Evolutionary conservation across 345 rosid species (phyloP).

Genomic region (Clarkia xantiana): DNA sequence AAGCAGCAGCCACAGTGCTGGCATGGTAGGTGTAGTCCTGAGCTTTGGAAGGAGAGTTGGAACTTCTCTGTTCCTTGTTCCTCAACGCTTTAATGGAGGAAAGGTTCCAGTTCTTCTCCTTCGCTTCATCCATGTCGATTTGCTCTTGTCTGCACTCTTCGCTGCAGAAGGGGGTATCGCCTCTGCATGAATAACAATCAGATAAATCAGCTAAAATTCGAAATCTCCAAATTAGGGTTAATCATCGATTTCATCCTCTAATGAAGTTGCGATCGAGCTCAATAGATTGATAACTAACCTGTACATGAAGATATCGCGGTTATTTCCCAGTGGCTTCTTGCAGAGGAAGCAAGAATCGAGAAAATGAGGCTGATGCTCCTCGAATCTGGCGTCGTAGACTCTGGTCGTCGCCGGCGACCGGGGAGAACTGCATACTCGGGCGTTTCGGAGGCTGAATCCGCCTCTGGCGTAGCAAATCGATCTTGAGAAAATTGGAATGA

Average conservation of each 20-base stretch:
- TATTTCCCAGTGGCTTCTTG: conserved; percentile 49
- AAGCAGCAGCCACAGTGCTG: conserved; percentile 11
- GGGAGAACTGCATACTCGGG: conserved; percentile 13
- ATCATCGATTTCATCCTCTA: no score
- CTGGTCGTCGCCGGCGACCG: conserved; percentile 37
- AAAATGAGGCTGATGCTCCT: conserved; percentile 48
- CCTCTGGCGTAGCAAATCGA: conserved; percentile 17
- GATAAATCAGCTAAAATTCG: not conserved
- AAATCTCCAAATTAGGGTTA: no score
- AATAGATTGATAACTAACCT: conserved; percentile 22
- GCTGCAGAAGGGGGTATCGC: conserved; percentile 28
- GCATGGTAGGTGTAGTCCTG: conserved; percentile 7
- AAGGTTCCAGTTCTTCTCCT: conserved; percentile 16
- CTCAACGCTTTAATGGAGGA: conserved; percentile 16
- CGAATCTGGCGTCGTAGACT: conserved; percentile 54
- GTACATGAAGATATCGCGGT: conserved; percentile 77
- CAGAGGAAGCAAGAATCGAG: conserved; percentile 56
- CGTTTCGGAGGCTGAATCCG: conserved; percentile 29
- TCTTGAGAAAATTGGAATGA: conserved; percentile 20
- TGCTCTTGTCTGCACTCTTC: conserved; percentile 31
- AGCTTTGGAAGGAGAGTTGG: conserved; percentile 7
- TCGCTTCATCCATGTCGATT: conserved; percentile 24
- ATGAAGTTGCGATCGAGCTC: no score
- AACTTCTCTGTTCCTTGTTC: conserved; percentile 11
- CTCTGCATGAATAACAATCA: conserved; percentile 18